These are phyloP conservation scores for Schwanniomyces yamadae DNA, from an alignment of 805 yeast species.

Conservation along the genomic window DNA sequence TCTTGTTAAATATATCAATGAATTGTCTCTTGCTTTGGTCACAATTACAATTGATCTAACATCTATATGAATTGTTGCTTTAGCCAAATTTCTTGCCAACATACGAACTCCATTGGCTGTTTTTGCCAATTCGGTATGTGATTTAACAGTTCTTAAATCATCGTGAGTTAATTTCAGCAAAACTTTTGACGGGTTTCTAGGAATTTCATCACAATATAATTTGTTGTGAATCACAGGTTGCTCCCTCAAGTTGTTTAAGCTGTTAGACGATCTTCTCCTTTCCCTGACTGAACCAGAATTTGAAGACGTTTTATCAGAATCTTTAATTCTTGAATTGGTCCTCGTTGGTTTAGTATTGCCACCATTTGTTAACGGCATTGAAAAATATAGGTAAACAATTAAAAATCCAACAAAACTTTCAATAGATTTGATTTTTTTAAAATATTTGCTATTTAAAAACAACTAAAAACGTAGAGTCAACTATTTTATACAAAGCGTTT, in stretches of 20 bases:
- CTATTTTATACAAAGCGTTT: too few species aligned
- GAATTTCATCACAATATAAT: constrained; percentile 24
- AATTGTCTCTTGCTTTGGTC: constrained; percentile 86
- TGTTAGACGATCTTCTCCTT: background rate
- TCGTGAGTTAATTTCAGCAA: constrained; percentile 31
- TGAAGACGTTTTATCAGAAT: background rate
- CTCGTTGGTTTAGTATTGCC: background rate
- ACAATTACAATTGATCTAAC: constrained; percentile 74
- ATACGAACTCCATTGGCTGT: constrained; percentile 80
- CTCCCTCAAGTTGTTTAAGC: too few species aligned
- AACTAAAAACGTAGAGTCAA: too few species aligned
- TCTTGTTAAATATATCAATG: constrained; percentile 70
- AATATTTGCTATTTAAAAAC: too few species aligned
- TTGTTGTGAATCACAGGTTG: constrained; percentile 31
- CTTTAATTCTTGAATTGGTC: too few species aligned
- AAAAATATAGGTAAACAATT: too few species aligned
- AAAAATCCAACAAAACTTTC: too few species aligned
- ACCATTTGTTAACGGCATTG: background rate
- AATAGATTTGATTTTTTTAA: too few species aligned
- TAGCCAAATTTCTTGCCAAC: constrained; percentile 67
- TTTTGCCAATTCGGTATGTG: constrained; percentile 75
- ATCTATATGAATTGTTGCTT: constrained; percentile 69
- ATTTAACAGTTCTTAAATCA: constrained; percentile 54
- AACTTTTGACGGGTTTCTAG: constrained; percentile 19
- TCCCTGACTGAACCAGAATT: background rate